phyloP scores from a whole-genome alignment of 345 rosid species.

The Punica granatum region DNA sequence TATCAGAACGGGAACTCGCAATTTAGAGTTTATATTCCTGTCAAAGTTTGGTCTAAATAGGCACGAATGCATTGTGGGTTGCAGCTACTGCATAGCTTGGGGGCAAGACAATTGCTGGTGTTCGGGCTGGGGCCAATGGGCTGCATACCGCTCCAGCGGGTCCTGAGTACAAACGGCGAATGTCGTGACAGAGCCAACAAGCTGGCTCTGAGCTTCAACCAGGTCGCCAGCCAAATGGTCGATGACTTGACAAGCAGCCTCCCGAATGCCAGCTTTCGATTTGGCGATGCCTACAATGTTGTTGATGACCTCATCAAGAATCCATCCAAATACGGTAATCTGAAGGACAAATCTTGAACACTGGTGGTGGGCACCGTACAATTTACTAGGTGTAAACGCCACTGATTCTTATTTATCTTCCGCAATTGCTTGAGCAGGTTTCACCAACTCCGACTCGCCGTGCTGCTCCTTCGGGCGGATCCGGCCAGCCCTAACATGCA shows the following conservation, averaged over 20 bases:
- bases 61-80: neutral
- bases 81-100: conserved; percentile 56
- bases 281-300: conserved; percentile 85
- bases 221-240: conserved; percentile 46
- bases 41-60: neutral
- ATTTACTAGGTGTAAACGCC: no score
- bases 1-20: no score
- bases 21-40: neutral
- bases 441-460: conserved; percentile 62
- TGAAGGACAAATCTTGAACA: neutral
- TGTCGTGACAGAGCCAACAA: conserved; percentile 68
- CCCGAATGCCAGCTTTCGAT: conserved; percentile 51
- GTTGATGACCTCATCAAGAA: conserved; percentile 61
- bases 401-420: neutral
- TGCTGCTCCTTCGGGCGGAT: conserved; percentile 83
- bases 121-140: conserved; percentile 97
- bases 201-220: conserved; percentile 60
- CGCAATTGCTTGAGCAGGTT: neutral
- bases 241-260: conserved; percentile 33
- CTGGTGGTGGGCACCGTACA: neutral
- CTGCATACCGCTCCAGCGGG: conserved; percentile 92
- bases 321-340: conserved; percentile 58
- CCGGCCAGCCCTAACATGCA: conserved; percentile 82
- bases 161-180: conserved; percentile 44
- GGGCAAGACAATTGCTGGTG: conserved; percentile 65